Evolutionary conservation across 2,329 filamentous ascomycete species (phyloP).

Genomic region (Aspergillus sp.): DNA sequence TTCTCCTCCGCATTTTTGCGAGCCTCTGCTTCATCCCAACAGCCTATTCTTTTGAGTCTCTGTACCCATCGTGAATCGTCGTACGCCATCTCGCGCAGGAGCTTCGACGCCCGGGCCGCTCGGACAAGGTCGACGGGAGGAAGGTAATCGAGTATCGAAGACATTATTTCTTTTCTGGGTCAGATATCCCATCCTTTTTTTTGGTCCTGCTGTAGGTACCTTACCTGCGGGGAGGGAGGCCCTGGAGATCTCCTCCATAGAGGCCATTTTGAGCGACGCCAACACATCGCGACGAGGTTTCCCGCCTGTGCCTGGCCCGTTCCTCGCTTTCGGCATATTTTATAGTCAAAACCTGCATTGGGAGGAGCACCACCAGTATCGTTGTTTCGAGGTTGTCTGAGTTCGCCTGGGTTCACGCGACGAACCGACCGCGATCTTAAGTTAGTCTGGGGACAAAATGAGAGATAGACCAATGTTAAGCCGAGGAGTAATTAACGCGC

Average conservation of each 20-base stretch:
- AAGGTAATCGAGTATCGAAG: constrained; percentile 84
- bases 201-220: constrained; percentile 16
- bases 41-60: constrained; percentile 78
- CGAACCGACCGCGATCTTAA: neutral
- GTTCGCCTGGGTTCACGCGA: constrained; percentile 8
- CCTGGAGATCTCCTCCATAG: constrained; percentile 72
- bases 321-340: constrained; percentile 52
- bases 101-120: constrained; percentile 79
- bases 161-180: constrained; percentile 70
- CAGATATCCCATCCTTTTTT: constrained; percentile 16
- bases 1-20: constrained; percentile 75
- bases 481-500: neutral
- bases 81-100: constrained; percentile 97
- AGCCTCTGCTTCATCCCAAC: constrained; percentile 89
- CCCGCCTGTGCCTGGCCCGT: constrained; percentile 34
- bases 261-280: constrained; percentile 73
- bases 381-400: constrained; percentile 8
- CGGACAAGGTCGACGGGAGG: constrained; percentile 80
- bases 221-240: constrained; percentile 79
- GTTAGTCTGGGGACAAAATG: constrained; percentile 6
- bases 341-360: constrained; percentile 26
- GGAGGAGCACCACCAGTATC: constrained; percentile 13
- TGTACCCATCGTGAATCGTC: constrained; percentile 95
- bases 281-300: constrained; percentile 58
- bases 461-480: neutral